Evolutionary conservation across 2,329 filamentous ascomycete genomes (phyloP).

Genomic region (Fusarium sp.): DNA sequence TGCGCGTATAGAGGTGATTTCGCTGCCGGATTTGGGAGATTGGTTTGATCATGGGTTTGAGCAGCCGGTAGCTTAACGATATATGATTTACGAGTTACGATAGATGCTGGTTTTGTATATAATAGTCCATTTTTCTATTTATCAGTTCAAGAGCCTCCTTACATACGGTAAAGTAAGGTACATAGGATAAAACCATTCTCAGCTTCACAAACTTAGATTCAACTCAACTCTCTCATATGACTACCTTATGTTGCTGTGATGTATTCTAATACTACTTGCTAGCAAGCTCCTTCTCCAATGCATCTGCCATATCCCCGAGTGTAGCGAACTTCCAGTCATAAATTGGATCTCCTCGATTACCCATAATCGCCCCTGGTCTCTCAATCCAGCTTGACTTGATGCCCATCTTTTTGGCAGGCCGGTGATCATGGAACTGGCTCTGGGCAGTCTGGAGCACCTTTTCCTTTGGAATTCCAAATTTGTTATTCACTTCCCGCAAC

Average conservation of each 20-base stretch:
- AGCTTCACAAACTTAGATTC: too few relatives aligned
- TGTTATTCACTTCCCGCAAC: conserved; percentile 61
- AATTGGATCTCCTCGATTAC: conserved; percentile 58
- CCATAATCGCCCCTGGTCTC: conserved; percentile 53
- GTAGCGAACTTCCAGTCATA: conserved; percentile 68
- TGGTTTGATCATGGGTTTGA: conserved; percentile 25
- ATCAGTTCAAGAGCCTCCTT: not conserved
- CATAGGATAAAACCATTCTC: too few relatives aligned
- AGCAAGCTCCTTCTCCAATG: conserved; percentile 38
- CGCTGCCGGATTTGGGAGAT: conserved; percentile 15
- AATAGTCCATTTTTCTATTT: not conserved
- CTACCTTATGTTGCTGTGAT: too few relatives aligned
- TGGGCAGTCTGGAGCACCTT: conserved; percentile 75
- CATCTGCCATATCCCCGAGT: conserved; percentile 69
- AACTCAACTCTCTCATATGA: too few relatives aligned
- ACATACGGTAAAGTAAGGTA: too few relatives aligned
- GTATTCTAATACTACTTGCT: not conserved
- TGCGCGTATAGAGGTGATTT: conserved; percentile 15
- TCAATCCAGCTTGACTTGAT: conserved; percentile 72
- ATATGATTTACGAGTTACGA: not conserved
- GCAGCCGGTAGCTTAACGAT: not conserved
- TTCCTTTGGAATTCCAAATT: conserved; percentile 66
- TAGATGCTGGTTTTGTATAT: not conserved
- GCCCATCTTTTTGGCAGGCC: conserved; percentile 68
- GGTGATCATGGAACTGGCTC: conserved; percentile 77